These are phyloP conservation scores for Solanum tacnaense DNA, from an alignment of 257 asterid species.

Conservation along the genomic window DNA sequence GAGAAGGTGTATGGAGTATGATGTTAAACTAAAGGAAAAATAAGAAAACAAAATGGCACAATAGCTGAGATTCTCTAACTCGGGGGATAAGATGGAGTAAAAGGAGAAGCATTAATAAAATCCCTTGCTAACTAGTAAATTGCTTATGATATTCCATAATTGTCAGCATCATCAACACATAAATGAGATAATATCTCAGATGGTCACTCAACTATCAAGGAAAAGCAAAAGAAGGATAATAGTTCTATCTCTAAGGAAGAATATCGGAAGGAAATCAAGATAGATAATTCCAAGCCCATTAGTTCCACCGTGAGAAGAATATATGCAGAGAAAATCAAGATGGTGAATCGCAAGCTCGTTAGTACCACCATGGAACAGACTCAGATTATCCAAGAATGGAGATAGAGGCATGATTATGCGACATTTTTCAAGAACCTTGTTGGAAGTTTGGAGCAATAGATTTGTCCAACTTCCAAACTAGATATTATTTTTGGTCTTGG, in stretches of 20 bases:
- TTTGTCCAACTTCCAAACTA: neutral
- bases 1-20: neutral
- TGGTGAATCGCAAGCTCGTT: neutral
- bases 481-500: neutral
- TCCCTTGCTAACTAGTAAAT: neutral
- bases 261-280: neutral
- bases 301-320: neutral
- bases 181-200: no score
- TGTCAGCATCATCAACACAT: no score
- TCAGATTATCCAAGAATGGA: neutral
- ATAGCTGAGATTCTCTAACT: neutral
- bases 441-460: neutral
- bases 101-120: neutral
- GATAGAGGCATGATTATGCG: neutral
- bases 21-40: neutral
- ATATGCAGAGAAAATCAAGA: neutral
- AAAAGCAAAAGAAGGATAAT: neutral
- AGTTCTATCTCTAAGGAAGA: neutral
- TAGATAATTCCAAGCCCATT: neutral
- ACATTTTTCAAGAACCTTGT: neutral
- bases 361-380: neutral
- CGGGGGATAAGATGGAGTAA: neutral
- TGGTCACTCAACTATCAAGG: neutral
- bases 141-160: neutral
- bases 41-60: neutral